Evolutionary conservation across 2,329 filamentous ascomycete species (phyloP).

Genomic region (Aspergillus intermedius): DNA sequence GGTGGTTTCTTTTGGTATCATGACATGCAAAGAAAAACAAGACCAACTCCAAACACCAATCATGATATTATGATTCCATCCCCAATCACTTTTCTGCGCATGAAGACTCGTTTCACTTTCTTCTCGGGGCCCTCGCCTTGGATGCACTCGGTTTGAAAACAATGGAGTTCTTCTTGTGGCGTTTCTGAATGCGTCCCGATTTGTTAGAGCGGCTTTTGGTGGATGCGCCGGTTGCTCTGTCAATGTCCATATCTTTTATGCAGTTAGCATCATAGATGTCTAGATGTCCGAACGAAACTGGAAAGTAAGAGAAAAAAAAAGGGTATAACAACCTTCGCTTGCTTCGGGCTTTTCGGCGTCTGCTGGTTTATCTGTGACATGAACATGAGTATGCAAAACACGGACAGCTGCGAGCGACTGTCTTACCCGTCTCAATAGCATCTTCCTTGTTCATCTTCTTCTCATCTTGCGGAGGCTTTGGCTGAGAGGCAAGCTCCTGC

Average conservation of each 20-base stretch:
- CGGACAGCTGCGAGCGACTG: not conserved
- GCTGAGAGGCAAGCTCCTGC: slow-evolving; percentile 69
- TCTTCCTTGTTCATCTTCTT: slow-evolving; percentile 28
- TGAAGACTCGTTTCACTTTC: slow-evolving; percentile 18
- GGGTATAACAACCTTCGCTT: slow-evolving; percentile 17
- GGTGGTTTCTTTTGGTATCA: not conserved
- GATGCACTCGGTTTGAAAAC: slow-evolving; percentile 30
- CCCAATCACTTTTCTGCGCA: not conserved
- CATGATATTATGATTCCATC: not conserved
- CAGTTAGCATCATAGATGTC: slow-evolving; percentile 4
- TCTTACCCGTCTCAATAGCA: slow-evolving; percentile 18
- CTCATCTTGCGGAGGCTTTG: slow-evolving; percentile 56
- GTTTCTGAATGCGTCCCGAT: slow-evolving; percentile 35
- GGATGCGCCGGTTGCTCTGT: slow-evolving; percentile 16
- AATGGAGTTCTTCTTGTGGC: slow-evolving; percentile 32
- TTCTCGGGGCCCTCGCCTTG: slow-evolving; percentile 26
- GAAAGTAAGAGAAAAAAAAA: not conserved
- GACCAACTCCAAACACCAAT: not conserved
- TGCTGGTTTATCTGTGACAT: slow-evolving; percentile 4
- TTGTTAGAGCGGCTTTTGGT: slow-evolving; percentile 21
- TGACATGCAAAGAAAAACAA: not conserved
- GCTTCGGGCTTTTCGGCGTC: slow-evolving; percentile 8
- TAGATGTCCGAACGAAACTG: not conserved
- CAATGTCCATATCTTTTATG: slow-evolving; percentile 37
- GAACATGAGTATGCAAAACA: slow-evolving; percentile 4